These are phyloP conservation scores for Saccharum hybrid DNA, from an alignment of 202 grass and related monocot species.

Conservation along the genomic window DNA sequence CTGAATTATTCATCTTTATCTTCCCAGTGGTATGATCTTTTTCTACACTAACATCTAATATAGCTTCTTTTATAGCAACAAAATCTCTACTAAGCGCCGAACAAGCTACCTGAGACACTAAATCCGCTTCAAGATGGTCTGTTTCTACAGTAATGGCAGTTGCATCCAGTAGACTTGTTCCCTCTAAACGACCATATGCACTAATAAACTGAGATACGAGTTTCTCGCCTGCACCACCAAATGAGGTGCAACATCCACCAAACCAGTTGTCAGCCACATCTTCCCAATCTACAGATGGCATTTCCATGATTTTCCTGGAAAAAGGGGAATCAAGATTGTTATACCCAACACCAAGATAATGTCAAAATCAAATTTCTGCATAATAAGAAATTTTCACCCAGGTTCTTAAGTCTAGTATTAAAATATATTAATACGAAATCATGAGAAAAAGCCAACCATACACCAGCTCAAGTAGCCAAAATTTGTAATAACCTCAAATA, in stretches of 20 bases:
- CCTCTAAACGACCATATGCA: slow-evolving; percentile 53
- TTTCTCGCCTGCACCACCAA: slow-evolving; percentile 80
- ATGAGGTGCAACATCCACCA: slow-evolving; percentile 94
- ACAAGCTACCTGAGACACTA: slow-evolving; percentile 30
- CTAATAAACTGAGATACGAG: slow-evolving; percentile 72
- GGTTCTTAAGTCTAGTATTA: slow-evolving; percentile 18
- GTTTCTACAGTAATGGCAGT: slow-evolving; percentile 69
- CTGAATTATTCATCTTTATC: slow-evolving; percentile 23
- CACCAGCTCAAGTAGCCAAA: slow-evolving; percentile 18
- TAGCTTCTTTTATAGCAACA: slow-evolving; percentile 41
- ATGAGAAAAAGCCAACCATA: background rate
- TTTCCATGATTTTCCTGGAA: slow-evolving; percentile 78
- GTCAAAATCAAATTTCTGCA: background rate
- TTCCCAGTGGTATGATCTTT: slow-evolving; percentile 26
- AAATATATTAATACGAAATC: background rate
- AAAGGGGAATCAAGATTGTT: slow-evolving; percentile 2
- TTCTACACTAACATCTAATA: slow-evolving; percentile 23
- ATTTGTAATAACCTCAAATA: background rate
- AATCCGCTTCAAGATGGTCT: slow-evolving; percentile 61
- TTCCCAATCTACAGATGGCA: slow-evolving; percentile 87
- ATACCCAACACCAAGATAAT: slow-evolving; percentile 11
- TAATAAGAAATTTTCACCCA: background rate
- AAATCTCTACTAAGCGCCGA: slow-evolving; percentile 5
- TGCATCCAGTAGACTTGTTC: slow-evolving; percentile 66
- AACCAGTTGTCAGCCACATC: slow-evolving; percentile 98